A percentile compares a stretch with the other conserved stretches of the same genome.
These are phyloP conservation scores for Aspergillus nidulans DNA, from an alignment of 495 filamentous ascomycete genomes.

Conservation along the genomic window DNA sequence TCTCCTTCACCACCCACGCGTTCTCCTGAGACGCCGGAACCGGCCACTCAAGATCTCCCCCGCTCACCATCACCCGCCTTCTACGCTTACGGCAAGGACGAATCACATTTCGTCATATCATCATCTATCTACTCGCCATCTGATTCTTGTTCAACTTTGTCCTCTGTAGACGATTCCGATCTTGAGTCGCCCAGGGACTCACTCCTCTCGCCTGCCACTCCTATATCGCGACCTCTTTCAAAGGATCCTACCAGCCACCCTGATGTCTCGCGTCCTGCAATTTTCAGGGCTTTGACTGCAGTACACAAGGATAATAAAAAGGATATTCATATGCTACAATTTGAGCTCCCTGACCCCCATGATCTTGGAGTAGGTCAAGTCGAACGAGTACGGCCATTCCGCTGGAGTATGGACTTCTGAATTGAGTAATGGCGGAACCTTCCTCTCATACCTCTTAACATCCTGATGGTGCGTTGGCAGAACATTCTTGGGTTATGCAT, in stretches of 20 bases:
- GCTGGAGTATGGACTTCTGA: constrained; percentile 49
- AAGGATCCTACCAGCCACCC: constrained; percentile 34
- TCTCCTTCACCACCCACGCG: not conserved
- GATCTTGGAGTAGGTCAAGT: constrained; percentile 36
- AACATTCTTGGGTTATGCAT: not conserved
- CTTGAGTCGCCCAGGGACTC: constrained; percentile 27
- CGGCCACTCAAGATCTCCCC: constrained; percentile 7
- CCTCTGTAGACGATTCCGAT: constrained; percentile 30
- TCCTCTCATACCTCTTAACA: not conserved
- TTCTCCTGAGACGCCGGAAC: constrained; percentile 11
- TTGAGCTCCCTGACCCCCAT: constrained; percentile 38
- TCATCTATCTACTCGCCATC: constrained; percentile 27
- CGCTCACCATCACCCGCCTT: constrained; percentile 23
- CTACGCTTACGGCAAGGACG: constrained; percentile 21
- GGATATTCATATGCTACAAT: constrained; percentile 37
- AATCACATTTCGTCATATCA: constrained; percentile 26
- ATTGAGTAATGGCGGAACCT: not conserved
- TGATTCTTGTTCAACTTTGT: constrained; percentile 30
- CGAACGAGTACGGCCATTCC: constrained; percentile 40
- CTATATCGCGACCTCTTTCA: constrained; percentile 36
- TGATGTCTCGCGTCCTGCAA: constrained; percentile 26
- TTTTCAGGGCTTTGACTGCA: constrained; percentile 35
- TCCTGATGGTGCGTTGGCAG: not conserved
- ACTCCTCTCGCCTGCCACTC: constrained; percentile 38
- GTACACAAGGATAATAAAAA: constrained; percentile 30